A percentile compares a stretch with the other conserved stretches of the same genome.
Conservation (phyloP, 331 rosid species). For the Prunus yedoensis region DNA sequence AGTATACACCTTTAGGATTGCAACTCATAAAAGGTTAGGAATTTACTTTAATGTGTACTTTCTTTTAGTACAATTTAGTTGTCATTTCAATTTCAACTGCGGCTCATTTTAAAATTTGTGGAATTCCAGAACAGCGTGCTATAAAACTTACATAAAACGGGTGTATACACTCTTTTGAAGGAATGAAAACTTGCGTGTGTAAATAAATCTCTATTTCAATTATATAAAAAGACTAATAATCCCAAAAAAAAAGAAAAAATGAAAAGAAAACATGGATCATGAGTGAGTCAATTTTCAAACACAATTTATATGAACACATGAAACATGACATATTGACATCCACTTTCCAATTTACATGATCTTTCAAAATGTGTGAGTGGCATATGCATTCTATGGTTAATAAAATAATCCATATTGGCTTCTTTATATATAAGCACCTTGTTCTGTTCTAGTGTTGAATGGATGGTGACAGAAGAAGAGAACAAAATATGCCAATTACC, state of each 20-base stretch:
- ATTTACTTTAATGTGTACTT: neutral
- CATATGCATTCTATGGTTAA: neutral
- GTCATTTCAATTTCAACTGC: neutral
- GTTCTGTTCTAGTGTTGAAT: neutral
- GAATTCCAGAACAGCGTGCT: neutral
- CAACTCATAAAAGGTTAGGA: no score
- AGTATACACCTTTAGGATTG: no score
- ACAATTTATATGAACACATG: no score
- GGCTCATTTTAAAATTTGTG: neutral
- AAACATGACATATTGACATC: no score
- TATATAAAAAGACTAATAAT: neutral
- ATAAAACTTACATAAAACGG: neutral
- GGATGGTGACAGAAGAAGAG: constrained; percentile 3
- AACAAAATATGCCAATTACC: neutral
- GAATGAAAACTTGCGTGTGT: no score
- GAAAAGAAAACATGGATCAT: no score
- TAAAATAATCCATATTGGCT: neutral
- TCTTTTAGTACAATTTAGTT: neutral
- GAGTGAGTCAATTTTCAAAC: no score
- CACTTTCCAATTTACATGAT: neutral
- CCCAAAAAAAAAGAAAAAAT: accelerated
- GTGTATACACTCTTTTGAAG: no score
- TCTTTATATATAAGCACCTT: neutral
- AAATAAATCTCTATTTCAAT: neutral
- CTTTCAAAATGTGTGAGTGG: neutral